Evolutionary conservation across 2,329 filamentous ascomycete species (phyloP).

Genomic region (Ophiostoma ips): DNA sequence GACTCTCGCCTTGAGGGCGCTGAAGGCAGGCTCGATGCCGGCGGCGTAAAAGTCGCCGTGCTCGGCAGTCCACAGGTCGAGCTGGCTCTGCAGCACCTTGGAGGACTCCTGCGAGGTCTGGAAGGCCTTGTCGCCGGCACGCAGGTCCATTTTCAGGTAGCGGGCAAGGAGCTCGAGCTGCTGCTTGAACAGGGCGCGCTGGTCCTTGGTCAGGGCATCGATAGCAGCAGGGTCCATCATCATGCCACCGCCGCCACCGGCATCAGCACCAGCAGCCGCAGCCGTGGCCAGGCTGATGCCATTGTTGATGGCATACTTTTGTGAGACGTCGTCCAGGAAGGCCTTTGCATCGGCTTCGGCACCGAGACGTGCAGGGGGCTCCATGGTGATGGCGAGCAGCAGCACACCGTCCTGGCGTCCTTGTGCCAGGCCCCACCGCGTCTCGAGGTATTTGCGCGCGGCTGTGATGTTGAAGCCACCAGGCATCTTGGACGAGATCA

Average conservation of each 20-base stretch:
- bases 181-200: constrained; percentile 92
- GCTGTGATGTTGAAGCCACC: constrained; percentile 98
- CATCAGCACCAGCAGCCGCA: constrained; percentile 58
- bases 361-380: constrained; percentile 75
- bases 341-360: constrained; percentile 85
- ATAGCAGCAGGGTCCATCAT: constrained; percentile 99
- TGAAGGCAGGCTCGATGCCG: constrained; percentile 90
- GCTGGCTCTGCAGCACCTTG: constrained; percentile 75
- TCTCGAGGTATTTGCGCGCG: constrained; percentile 88
- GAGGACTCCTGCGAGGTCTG: constrained; percentile 74
- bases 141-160: constrained; percentile 93
- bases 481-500: constrained; percentile 98
- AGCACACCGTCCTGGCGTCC: constrained; percentile 87
- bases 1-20: constrained; percentile 79
- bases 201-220: constrained; percentile 93
- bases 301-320: constrained; percentile 75
- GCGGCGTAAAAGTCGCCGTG: constrained; percentile 93
- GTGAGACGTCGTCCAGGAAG: constrained; percentile 75
- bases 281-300: constrained; percentile 74
- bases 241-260: constrained; percentile 69
- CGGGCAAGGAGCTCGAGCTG: constrained; percentile 89
- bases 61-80: constrained; percentile 89
- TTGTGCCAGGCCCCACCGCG: constrained; percentile 73
- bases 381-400: constrained; percentile 79
- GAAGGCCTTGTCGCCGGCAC: constrained; percentile 89